phyloP scores from a whole-genome alignment of 2,329 filamentous ascomycete genomes.

The Juglanconis juglandina region DNA sequence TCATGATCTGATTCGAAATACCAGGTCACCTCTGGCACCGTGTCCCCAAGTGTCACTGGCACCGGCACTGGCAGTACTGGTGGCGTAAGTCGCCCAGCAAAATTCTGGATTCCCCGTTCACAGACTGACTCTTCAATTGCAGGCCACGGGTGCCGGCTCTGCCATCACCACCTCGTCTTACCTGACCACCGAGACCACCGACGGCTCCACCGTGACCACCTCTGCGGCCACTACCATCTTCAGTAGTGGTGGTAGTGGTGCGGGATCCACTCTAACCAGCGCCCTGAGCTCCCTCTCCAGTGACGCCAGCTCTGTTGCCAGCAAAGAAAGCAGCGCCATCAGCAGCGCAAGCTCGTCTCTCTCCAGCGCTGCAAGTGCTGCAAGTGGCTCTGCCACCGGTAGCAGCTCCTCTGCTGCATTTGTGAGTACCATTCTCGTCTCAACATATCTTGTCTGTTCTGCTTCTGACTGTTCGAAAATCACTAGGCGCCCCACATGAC shows the following conservation, averaged over 20 bases:
- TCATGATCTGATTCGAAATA: background rate
- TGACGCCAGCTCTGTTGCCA: too few relatives aligned
- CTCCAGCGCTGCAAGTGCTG: conserved; percentile 11
- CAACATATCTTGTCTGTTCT: background rate
- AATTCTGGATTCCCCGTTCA: background rate
- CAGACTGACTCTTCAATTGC: background rate
- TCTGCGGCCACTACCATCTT: conserved; percentile 36
- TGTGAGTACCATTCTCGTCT: conserved; percentile 22
- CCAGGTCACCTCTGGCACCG: conserved; percentile 18
- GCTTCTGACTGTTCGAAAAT: conserved; percentile 9
- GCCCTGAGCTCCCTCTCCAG: too few relatives aligned
- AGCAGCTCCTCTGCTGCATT: conserved; percentile 21
- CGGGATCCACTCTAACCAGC: too few relatives aligned
- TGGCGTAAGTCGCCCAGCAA: conserved; percentile 1
- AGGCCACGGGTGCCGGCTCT: conserved; percentile 17
- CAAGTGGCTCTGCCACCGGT: conserved; percentile 22
- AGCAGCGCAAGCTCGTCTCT: background rate
- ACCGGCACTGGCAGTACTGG: conserved; percentile 9
- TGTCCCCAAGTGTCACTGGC: conserved; percentile 21
- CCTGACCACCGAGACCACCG: conserved; percentile 34
- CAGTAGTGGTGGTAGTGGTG: conserved; percentile 19
- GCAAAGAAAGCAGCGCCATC: too few relatives aligned
- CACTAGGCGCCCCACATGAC: conserved; percentile 38
- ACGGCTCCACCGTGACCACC: conserved; percentile 30
- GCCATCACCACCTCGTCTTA: conserved; percentile 35